Evolutionary conservation across 371 early-diverging fungal genomes (phyloP).

Genomic region (Massospora cicadina): DNA sequence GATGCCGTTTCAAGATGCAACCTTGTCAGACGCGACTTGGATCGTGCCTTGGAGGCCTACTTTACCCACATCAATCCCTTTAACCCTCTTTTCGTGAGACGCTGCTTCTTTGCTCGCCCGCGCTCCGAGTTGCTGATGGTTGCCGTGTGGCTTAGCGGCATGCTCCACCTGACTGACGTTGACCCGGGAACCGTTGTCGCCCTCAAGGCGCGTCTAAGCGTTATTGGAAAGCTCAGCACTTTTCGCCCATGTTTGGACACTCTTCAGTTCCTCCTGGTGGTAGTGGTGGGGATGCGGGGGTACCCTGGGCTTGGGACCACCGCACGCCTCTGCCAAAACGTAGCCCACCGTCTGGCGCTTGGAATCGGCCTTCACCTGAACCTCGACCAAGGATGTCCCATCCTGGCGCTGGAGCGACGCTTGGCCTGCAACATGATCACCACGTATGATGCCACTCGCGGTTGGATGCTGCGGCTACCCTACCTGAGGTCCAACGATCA

Average conservation of each 20-base stretch:
- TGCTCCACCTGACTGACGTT: neutral
- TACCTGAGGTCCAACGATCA: conserved; percentile 1
- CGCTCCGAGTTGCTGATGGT: neutral
- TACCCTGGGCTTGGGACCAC: neutral
- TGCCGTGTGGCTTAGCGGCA: conserved; percentile 3
- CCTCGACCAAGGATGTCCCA: neutral
- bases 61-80: conserved; percentile 5
- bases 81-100: conserved; percentile 1
- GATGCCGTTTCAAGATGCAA: neutral
- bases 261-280: conserved; percentile 5
- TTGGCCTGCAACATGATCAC: neutral
- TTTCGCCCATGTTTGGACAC: neutral
- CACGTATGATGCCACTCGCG: neutral
- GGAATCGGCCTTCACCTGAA: neutral
- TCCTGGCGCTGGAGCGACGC: neutral
- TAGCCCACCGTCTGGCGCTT: neutral
- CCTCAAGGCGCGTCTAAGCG: neutral
- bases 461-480: conserved; percentile 4
- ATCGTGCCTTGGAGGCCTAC: conserved; percentile 3
- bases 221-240: neutral
- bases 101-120: neutral
- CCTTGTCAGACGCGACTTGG: neutral
- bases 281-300: neutral
- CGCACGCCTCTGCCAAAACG: conserved; percentile 1
- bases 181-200: neutral